phyloP scores from a whole-genome alignment of 306 rosid genomes.

The Aeschynomene evenia region DNA sequence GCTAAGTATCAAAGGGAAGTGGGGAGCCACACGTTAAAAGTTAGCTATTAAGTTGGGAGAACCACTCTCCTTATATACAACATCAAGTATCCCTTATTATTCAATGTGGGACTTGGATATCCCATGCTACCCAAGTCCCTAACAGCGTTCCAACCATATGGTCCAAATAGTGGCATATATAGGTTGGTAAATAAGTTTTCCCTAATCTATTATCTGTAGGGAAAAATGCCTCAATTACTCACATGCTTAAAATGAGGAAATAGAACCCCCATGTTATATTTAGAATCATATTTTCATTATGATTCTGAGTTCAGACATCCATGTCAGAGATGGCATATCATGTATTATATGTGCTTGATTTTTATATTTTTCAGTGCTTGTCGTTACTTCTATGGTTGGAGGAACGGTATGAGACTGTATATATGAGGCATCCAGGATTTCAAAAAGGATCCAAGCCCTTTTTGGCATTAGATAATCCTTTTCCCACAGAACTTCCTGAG shows the following conservation, averaged over 20 bases:
- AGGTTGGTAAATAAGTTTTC: conserved; percentile 11
- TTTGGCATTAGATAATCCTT: conserved; percentile 87
- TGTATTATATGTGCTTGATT: conserved; percentile 1
- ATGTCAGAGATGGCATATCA: neutral
- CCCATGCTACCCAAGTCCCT: too few relatives aligned
- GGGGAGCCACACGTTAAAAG: too few relatives aligned
- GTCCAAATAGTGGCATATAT: too few relatives aligned
- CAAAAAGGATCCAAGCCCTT: conserved; percentile 82
- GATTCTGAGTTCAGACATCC: conserved; percentile 1
- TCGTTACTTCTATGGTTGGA: conserved; percentile 84
- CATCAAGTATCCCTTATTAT: too few relatives aligned
- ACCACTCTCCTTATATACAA: too few relatives aligned
- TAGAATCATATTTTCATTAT: neutral
- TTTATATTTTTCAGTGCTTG: conserved; percentile 56
- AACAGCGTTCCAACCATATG: too few relatives aligned
- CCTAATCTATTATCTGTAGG: neutral
- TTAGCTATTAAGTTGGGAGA: too few relatives aligned
- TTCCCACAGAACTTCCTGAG: conserved; percentile 89
- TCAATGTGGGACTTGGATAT: too few relatives aligned
- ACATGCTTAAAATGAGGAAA: neutral
- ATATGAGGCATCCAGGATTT: conserved; percentile 87
- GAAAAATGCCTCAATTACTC: neutral
- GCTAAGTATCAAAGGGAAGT: too few relatives aligned
- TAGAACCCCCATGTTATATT: neutral
- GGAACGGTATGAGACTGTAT: conserved; percentile 86